Evolutionary conservation across 371 early-diverging fungal species (phyloP), one percentile per base, ranked within the genome.

Genomic region (Rhizopus microsporus): DNA sequence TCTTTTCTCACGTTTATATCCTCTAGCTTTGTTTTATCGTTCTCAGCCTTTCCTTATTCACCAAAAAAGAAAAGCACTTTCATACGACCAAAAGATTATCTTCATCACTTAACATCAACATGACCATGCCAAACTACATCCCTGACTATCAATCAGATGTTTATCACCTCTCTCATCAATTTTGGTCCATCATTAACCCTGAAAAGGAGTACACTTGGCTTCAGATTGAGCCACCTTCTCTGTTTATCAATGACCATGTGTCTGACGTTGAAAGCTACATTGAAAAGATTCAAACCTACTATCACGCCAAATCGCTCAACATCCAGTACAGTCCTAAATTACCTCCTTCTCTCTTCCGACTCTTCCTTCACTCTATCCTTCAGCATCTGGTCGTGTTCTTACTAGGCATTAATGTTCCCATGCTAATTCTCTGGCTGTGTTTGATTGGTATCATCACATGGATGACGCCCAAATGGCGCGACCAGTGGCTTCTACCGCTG

Each of bases 151-250:
- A 62, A 43, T 54, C 59, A 17, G 40, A 60, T 31, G 47, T 66
- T 5, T 54, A 58, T 34, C 52, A 63, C 31, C 30, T 67, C 3
- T 63, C 68, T 37, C 49, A 67, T 17, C 62, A 69, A 34, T 73
- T 73, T 32, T 73, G 74, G 74, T 52, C 70, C 7, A 62, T 58
- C 15, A 60, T 73, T 7, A 73, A 67, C 17, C 74, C 70, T 12
- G 43, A 64, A 13, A 63, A 73, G 10, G 65, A 65, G 16, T 43
- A 48, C 5, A 57, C 54, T 6, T 72, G 62, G 55, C 51, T 72
- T 17, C 57, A 65, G 31, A 53, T 65, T 12, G 50, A 68, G 33
- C 60, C 69, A 17, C 65, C 68, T 13, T 49, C 59, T 13, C 17
- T 72, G 9, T 55, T 66, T 15, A 55, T 58, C 30, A 54, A 54